Conservation (phyloP, 768 basidiomycete species). For the Mycena rosella region DNA sequence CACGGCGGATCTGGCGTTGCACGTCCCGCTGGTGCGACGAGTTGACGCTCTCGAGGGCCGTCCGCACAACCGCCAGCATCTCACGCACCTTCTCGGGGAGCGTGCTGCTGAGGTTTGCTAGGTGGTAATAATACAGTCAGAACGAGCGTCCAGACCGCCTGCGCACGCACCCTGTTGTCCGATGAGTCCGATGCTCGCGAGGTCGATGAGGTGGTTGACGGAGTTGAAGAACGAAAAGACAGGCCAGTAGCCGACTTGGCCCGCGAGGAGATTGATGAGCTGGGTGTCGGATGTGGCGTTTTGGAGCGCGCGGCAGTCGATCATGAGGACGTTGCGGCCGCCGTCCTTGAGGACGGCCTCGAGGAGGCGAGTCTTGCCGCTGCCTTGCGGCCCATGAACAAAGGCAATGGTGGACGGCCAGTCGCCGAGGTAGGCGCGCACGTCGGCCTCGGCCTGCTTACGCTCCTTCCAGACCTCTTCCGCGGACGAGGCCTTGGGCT, state of each 20-base stretch:
- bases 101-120: conserved; percentile 87
- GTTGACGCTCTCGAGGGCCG: conserved; percentile 75
- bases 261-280: conserved; percentile 77
- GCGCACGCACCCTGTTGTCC: conserved; percentile 84
- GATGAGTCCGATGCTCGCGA: conserved; percentile 94
- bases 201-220: conserved; percentile 85
- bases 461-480: conserved; percentile 88
- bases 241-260: conserved; percentile 91
- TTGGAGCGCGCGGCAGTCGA: conserved; percentile 85
- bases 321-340: conserved; percentile 75
- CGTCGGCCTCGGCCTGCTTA: conserved; percentile 74
- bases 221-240: conserved; percentile 89
- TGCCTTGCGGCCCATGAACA: conserved; percentile 86
- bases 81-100: conserved; percentile 86
- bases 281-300: conserved; percentile 77
- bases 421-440: conserved; percentile 83
- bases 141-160: not conserved
- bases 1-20: conserved; percentile 51
- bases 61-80: conserved; percentile 83
- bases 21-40: conserved; percentile 60
- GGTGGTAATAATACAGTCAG: not conserved
- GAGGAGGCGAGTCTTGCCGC: conserved; percentile 79
- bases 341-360: conserved; percentile 63
- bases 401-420: conserved; percentile 83
- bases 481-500: conserved; percentile 37